Percentiles rank a stretch among this genome's conserved stretches.
phyloP scores from a whole-genome alignment of 2,329 filamentous ascomycete genomes.

The Coniochaeta pulveracea region DNA sequence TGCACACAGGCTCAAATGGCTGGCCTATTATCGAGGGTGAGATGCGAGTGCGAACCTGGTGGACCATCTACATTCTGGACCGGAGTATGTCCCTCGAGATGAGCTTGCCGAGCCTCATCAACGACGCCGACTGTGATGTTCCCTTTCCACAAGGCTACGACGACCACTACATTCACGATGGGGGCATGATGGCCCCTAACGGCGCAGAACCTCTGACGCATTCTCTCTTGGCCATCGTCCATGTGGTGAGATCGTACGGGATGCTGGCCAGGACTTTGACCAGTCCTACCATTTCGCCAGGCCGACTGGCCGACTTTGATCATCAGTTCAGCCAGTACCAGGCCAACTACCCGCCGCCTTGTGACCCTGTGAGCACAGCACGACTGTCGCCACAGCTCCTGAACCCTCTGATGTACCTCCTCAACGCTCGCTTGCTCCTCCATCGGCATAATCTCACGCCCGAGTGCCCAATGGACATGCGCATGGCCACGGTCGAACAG shows the following conservation, averaged over 20 bases:
- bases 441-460: constrained; percentile 83
- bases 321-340: constrained; percentile 68
- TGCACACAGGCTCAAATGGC: constrained; percentile 64
- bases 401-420: constrained; percentile 64
- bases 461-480: constrained; percentile 51
- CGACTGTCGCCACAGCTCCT: constrained; percentile 65
- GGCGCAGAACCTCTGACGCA: constrained; percentile 49
- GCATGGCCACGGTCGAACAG: constrained; percentile 62
- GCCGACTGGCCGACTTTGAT: constrained; percentile 68
- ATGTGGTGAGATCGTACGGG: constrained; percentile 68
- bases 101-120: constrained; percentile 69
- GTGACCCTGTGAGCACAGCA: constrained; percentile 54
- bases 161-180: constrained; percentile 61
- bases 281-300: constrained; percentile 51
- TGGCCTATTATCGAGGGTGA: constrained; percentile 71
- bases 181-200: constrained; percentile 39
- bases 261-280: constrained; percentile 61
- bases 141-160: constrained; percentile 68
- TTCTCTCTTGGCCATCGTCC: constrained; percentile 67
- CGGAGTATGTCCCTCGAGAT: constrained; percentile 70
- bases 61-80: constrained; percentile 86
- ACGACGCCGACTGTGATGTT: constrained; percentile 82
- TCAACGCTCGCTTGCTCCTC: constrained; percentile 73
- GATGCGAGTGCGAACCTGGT: constrained; percentile 84
- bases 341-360: constrained; percentile 62